Evolutionary conservation across 179 eudicot species (phyloP), one percentile per base, ranked within the genome.

Genomic region (Beta macrorhiza): DNA sequence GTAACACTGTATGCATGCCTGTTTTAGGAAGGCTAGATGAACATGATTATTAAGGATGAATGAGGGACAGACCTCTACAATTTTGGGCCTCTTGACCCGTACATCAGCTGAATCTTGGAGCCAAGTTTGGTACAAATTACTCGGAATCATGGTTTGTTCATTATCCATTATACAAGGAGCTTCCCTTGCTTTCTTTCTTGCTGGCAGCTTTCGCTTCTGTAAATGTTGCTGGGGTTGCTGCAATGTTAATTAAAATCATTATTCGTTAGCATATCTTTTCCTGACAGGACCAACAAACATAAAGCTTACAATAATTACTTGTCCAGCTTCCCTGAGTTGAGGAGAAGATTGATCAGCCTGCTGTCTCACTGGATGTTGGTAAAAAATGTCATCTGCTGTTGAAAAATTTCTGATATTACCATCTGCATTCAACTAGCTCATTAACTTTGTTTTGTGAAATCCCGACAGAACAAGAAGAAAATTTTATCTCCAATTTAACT

Each of bases 81-180:
- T 86, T 73, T 85, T 91, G 74, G 93, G 91, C 82, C 89, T 91
- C 80, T 69, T 88, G 72, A 85, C 73, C 65, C 86, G 83, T 51
- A 91, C 78, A 81, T 92, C 97, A 72, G 92, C 79, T 29, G 95
- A 69, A 85, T 85, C 74, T 83, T 87, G 93, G 83, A 96, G 97
- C 99, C 99, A 96, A 44, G 93, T 84, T 81, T 96, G 99, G 88
- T 92, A 96, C 72, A 91, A 77, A 29, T 82, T 88, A 82, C 92
- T 93, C 14, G 98, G 96, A 70, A 96, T 91, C 82, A 96, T 90
- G 49, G 87, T 91, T 80, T 90, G 95, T 25, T 90, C 92, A 85
- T 88, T 82, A 86, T 97, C 99, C 91, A 97, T 91, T 17, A 82
- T 65, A 73, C 78, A 64, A 77, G 88, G 74, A 72, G 85, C 76